Percentiles rank a stretch among this genome's conserved stretches.
phyloP scores from a whole-genome alignment of 2,329 filamentous ascomycete species.

The Neopestalotiopsis sp. region DNA sequence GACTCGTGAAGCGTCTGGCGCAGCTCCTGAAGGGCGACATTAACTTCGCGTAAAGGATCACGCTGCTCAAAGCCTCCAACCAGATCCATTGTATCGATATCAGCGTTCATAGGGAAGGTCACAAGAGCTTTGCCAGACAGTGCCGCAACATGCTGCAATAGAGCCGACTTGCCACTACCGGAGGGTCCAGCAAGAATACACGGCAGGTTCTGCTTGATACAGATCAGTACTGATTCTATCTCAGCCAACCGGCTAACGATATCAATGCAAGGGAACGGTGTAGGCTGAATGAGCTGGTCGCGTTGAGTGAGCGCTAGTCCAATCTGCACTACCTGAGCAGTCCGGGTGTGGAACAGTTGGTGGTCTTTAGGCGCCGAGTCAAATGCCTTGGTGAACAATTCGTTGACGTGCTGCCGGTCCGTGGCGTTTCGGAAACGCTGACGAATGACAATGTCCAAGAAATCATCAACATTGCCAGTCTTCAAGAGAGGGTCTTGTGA shows the following conservation, averaged over 20 bases:
- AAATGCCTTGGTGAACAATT: constrained; percentile 72
- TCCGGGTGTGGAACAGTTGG: constrained; percentile 76
- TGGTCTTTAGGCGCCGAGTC: constrained; percentile 55
- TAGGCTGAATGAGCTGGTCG: constrained; percentile 57
- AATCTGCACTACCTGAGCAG: constrained; percentile 71
- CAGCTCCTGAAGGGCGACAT: constrained; percentile 56
- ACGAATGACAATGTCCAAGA: constrained; percentile 81
- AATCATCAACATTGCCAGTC: constrained; percentile 69
- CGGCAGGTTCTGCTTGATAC: constrained; percentile 84
- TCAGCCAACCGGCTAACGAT: constrained; percentile 66
- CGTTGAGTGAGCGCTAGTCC: constrained; percentile 76
- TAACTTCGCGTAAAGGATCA: constrained; percentile 77
- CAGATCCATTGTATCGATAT: constrained; percentile 96
- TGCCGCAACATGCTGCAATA: constrained; percentile 82
- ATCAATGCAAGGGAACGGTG: constrained; percentile 55
- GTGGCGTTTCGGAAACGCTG: constrained; percentile 80
- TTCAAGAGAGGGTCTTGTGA: constrained; percentile 65
- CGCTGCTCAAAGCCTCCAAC: constrained; percentile 97
- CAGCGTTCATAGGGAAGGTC: constrained; percentile 88
- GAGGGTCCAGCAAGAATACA: constrained; percentile 87
- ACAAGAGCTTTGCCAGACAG: constrained; percentile 76
- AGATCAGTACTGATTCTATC: constrained; percentile 86
- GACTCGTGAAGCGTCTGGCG: constrained; percentile 49
- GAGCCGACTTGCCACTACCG: constrained; percentile 83
- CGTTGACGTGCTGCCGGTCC: constrained; percentile 70